These are phyloP conservation scores for Gaertneriomyces semiglobifer DNA, from an alignment of 192 early-diverging fungal species.

Conservation along the genomic window DNA sequence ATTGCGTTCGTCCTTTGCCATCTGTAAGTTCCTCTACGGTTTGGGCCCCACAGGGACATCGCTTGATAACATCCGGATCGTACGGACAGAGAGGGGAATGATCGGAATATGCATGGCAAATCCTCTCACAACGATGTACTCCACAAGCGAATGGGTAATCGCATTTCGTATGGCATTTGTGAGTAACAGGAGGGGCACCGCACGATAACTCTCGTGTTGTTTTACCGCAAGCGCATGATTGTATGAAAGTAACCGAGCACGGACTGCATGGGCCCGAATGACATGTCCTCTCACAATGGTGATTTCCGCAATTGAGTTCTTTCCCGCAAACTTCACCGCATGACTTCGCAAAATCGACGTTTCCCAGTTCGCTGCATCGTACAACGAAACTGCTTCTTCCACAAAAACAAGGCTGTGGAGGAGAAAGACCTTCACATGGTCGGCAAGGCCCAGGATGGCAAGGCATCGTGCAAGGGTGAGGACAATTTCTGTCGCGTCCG, in stretches of 20 bases:
- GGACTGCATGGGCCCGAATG: slow-evolving; percentile 74
- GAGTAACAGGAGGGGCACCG: slow-evolving; percentile 15
- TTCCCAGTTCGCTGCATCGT: slow-evolving; percentile 72
- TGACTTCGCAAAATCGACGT: slow-evolving; percentile 59
- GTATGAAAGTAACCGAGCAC: slow-evolving; percentile 42
- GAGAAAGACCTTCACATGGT: slow-evolving; percentile 79
- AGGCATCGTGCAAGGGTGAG: slow-evolving; percentile 67
- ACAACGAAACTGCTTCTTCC: slow-evolving; percentile 64
- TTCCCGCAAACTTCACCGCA: slow-evolving; percentile 74
- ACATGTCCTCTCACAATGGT: slow-evolving; percentile 72
- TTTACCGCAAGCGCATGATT: slow-evolving; percentile 40
- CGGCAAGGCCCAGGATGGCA: slow-evolving; percentile 96
- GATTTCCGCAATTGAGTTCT: slow-evolving; percentile 74
- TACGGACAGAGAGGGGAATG: slow-evolving; percentile 37
- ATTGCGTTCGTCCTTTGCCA: slow-evolving; percentile 23
- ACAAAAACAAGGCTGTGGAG: slow-evolving; percentile 78
- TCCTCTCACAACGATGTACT: slow-evolving; percentile 33
- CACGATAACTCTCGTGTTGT: slow-evolving; percentile 26
- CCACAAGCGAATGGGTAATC: slow-evolving; percentile 36
- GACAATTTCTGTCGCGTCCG: slow-evolving; percentile 60
- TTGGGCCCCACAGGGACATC: slow-evolving; percentile 39
- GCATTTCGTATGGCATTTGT: slow-evolving; percentile 36
- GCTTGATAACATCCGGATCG: slow-evolving; percentile 36
- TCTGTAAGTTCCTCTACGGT: slow-evolving; percentile 21
- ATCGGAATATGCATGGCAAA: slow-evolving; percentile 33